Conservation (phyloP, 2,329 filamentous ascomycete species). For the Clonostachys chloroleuca region DNA sequence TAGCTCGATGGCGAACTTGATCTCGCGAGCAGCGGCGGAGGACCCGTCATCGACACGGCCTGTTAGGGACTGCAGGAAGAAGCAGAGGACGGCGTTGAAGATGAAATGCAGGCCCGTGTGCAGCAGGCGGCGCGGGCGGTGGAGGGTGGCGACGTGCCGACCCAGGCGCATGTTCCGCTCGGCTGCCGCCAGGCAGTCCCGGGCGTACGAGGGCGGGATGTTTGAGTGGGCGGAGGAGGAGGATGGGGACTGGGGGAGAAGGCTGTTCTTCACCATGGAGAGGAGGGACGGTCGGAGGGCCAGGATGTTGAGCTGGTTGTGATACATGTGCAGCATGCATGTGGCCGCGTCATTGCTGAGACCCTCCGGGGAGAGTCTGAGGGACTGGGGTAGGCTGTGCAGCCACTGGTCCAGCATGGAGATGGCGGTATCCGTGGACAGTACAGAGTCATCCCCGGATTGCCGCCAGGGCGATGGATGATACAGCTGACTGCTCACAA, state of each 20-base stretch:
- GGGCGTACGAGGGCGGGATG: slow-evolving; percentile 18
- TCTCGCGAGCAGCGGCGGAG: slow-evolving; percentile 16
- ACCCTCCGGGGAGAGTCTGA: slow-evolving; percentile 28
- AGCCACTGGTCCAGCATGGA: slow-evolving; percentile 36
- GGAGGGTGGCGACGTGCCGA: slow-evolving; percentile 27
- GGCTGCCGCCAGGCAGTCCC: slow-evolving; percentile 35
- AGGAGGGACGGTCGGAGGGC: slow-evolving; percentile 43
- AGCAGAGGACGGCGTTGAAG: slow-evolving; percentile 43
- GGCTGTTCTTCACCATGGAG: slow-evolving; percentile 29
- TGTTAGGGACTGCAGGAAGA: slow-evolving; percentile 36
- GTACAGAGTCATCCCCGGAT: slow-evolving; percentile 12
- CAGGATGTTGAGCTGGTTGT: slow-evolving; percentile 45
- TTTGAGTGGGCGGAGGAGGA: background rate
- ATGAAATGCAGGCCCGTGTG: slow-evolving; percentile 41
- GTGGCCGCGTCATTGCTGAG: slow-evolving; percentile 32
- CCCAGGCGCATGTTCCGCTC: slow-evolving; percentile 39
- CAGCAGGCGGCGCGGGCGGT: slow-evolving; percentile 30
- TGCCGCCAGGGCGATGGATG: slow-evolving; percentile 12
- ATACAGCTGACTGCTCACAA: slow-evolving; percentile 26
- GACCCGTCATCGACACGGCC: slow-evolving; percentile 2
- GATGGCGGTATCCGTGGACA: slow-evolving; percentile 31
- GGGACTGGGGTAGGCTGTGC: slow-evolving; percentile 23
- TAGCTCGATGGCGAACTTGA: slow-evolving; percentile 33
- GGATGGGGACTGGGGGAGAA: background rate
- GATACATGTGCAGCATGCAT: slow-evolving; percentile 42